A percentile compares a stretch with the other conserved stretches of the same genome.
Evolutionary conservation across 495 filamentous ascomycete genomes (phyloP).

Genomic region (Barbatosphaeria neglecta): DNA sequence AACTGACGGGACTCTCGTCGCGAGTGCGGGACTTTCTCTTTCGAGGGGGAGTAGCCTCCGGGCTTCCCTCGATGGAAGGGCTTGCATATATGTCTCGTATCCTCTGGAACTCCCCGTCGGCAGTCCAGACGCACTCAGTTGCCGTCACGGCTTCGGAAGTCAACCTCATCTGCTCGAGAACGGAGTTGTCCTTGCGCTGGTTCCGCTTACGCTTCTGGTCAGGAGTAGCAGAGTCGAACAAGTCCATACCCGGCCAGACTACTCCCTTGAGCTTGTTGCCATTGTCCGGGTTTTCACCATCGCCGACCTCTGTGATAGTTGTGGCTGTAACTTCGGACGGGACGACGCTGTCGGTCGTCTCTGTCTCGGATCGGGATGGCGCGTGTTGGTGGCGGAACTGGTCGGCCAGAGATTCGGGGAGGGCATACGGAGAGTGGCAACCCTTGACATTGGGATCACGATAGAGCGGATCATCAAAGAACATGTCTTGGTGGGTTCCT

Average conservation of each 20-base stretch:
- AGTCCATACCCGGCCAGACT: conserved; percentile 71
- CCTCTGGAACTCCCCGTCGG: conserved; percentile 42
- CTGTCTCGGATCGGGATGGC: conserved; percentile 17
- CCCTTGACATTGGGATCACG: conserved; percentile 10
- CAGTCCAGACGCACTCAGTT: conserved; percentile 55
- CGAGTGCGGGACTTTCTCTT: conserved; percentile 1
- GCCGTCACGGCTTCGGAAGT: conserved; percentile 59
- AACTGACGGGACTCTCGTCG: background rate
- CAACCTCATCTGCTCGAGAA: conserved; percentile 56
- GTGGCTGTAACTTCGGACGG: conserved; percentile 18
- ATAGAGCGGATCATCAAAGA: conserved; percentile 9
- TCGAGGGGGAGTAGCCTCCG: conserved; percentile 17
- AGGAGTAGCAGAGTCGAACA: conserved; percentile 75
- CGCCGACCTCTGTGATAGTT: conserved; percentile 9
- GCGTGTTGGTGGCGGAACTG: conserved; percentile 6
- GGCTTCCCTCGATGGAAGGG: conserved; percentile 34
- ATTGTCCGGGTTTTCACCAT: conserved; percentile 25
- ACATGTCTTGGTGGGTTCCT: conserved; percentile 5
- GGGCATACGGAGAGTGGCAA: conserved; percentile 5
- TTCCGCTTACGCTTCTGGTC: conserved; percentile 72
- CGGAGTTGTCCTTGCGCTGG: conserved; percentile 68
- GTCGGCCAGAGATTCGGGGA: conserved; percentile 9
- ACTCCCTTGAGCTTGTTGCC: conserved; percentile 58
- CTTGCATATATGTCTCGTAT: conserved; percentile 37
- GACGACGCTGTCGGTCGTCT: conserved; percentile 15